phyloP scores from a whole-genome alignment of 257 asterid genomes.

The Plantago ovata region DNA sequence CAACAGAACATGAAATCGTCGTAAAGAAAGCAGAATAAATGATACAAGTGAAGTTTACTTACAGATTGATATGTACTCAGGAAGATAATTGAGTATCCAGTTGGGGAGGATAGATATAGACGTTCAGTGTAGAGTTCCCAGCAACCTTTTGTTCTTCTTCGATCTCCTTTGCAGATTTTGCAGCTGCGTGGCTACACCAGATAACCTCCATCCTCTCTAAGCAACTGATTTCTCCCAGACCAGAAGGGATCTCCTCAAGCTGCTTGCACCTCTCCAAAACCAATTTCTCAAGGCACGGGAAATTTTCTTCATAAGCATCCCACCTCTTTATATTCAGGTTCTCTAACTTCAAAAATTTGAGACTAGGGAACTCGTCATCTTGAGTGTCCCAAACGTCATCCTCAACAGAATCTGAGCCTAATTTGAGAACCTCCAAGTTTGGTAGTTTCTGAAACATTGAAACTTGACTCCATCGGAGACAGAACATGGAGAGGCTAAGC shows the following conservation, averaged over 20 bases:
- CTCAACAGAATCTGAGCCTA: neutral
- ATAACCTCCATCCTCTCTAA: slow-evolving; percentile 5
- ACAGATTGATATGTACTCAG: neutral
- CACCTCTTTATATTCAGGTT: slow-evolving; percentile 7
- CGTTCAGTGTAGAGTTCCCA: neutral
- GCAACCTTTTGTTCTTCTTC: neutral
- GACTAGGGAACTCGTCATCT: neutral
- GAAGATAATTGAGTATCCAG: neutral
- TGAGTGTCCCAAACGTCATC: neutral
- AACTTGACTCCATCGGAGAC: neutral
- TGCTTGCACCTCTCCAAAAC: slow-evolving; percentile 16
- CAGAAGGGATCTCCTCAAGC: slow-evolving; percentile 10
- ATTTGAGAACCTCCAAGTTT: slow-evolving; percentile 3
- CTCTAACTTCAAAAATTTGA: slow-evolving; percentile 2
- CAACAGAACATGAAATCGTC: too few relatives aligned
- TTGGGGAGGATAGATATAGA: neutral
- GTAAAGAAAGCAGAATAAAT: too few relatives aligned
- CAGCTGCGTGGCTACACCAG: neutral
- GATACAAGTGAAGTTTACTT: too few relatives aligned
- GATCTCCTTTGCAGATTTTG: slow-evolving; percentile 7
- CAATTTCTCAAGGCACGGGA: slow-evolving; percentile 12
- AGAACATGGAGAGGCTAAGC: slow-evolving; percentile 1
- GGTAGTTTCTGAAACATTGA: neutral
- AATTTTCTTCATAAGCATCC: neutral
- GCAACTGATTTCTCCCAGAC: neutral